Evolutionary conservation across 768 basidiomycete genomes (phyloP).

Genomic region (Lactifluus pinguis): DNA sequence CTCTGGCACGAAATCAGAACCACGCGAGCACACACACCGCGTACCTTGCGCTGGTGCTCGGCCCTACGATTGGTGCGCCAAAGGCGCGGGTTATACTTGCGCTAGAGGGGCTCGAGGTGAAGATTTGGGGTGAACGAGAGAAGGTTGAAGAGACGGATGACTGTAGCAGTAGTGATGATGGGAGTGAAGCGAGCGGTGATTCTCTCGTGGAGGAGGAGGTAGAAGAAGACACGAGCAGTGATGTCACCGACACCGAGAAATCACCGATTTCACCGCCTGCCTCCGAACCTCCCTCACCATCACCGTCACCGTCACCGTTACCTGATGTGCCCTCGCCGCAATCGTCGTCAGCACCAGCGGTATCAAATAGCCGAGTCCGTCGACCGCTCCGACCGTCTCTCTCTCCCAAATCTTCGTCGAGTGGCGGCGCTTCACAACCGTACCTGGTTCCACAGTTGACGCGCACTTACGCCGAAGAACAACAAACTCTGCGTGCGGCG

Average conservation of each 20-base stretch:
- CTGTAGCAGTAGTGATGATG: slow-evolving; percentile 13
- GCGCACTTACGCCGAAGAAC: slow-evolving; percentile 27
- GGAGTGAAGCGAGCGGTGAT: slow-evolving; percentile 8
- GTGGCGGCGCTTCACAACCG: not conserved
- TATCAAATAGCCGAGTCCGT: slow-evolving; percentile 1
- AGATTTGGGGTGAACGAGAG: slow-evolving; percentile 23
- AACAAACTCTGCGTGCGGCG: slow-evolving; percentile 28
- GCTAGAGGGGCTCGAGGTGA: slow-evolving; percentile 55
- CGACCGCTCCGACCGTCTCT: slow-evolving; percentile 14
- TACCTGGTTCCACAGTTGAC: not conserved
- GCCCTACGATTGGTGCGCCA: slow-evolving; percentile 53
- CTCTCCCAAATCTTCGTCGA: slow-evolving; percentile 10
- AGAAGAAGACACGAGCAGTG: slow-evolving; percentile 13
- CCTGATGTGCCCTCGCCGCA: slow-evolving; percentile 1
- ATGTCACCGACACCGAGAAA: slow-evolving; percentile 2
- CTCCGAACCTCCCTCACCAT: slow-evolving; percentile 24
- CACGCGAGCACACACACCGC: slow-evolving; percentile 26
- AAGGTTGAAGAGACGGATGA: not conserved
- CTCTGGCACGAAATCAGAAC: slow-evolving; percentile 35
- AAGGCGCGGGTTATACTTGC: slow-evolving; percentile 53
- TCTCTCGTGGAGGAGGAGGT: slow-evolving; percentile 5
- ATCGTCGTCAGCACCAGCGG: slow-evolving; percentile 5
- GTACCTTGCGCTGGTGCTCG: slow-evolving; percentile 56
- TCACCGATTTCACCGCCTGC: slow-evolving; percentile 9
- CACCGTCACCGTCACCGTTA: slow-evolving; percentile 21